These are phyloP conservation scores for Ustilago trichophora DNA, from an alignment of 1,284 basidiomycete species.

Conservation along the genomic window DNA sequence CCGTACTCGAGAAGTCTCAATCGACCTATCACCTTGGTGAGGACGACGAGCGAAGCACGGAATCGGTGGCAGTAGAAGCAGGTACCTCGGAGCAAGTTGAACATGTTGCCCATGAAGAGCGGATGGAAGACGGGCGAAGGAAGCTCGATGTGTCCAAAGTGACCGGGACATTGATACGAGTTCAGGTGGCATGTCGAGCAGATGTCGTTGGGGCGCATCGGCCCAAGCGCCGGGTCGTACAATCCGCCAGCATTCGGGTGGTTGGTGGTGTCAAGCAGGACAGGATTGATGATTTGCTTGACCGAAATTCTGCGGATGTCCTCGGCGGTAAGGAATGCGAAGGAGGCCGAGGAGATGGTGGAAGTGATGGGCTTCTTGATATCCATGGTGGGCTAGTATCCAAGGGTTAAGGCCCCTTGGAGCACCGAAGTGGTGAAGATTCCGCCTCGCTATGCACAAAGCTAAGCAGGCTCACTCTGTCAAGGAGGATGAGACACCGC, in stretches of 20 bases:
- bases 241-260: constrained; percentile 90
- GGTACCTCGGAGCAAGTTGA: constrained; percentile 84
- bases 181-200: constrained; percentile 92
- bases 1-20: constrained; percentile 90
- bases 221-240: constrained; percentile 94
- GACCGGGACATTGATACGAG: constrained; percentile 94
- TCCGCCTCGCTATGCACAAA: constrained; percentile 11
- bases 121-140: constrained; percentile 96
- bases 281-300: constrained; percentile 92
- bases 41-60: constrained; percentile 76
- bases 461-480: constrained; percentile 5
- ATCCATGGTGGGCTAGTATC: constrained; percentile 75
- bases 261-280: constrained; percentile 91
- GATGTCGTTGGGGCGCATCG: constrained; percentile 73
- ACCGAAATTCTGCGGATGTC: constrained; percentile 94
- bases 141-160: constrained; percentile 99
- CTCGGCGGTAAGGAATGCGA: constrained; percentile 90
- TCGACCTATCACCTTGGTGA: constrained; percentile 77
- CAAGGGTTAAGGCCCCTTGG: constrained; percentile 30
- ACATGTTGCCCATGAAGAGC: constrained; percentile 92
- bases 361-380: constrained; percentile 88
- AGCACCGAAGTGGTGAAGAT: constrained; percentile 9
- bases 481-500: neutral
- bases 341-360: constrained; percentile 84
- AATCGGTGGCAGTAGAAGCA: constrained; percentile 97